Conservation (phyloP, 768 basidiomycete species). For the Jaapia argillacea region DNA sequence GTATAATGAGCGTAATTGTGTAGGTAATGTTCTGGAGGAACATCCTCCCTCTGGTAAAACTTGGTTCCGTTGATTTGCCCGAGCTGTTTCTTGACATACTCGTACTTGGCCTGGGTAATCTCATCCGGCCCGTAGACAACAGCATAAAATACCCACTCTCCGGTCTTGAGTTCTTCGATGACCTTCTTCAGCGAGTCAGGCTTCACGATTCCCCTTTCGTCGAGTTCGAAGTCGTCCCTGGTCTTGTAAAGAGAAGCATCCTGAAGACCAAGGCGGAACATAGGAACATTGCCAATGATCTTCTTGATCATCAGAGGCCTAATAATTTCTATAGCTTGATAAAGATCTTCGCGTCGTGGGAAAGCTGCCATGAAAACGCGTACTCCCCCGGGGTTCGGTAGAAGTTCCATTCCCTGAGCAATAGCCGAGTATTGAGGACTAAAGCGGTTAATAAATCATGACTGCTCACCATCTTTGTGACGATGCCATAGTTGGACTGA, state of each 20-base stretch:
- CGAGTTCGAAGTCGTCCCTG: neutral
- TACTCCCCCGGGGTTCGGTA: neutral
- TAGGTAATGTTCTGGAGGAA: neutral
- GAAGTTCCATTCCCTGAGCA: neutral
- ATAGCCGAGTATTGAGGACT: neutral
- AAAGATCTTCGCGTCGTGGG: neutral
- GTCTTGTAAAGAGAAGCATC: neutral
- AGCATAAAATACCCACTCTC: neutral
- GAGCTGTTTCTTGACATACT: neutral
- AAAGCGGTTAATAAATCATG: too few relatives aligned
- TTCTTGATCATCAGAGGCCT: neutral
- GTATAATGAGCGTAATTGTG: neutral
- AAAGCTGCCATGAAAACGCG: neutral
- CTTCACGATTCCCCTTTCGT: neutral
- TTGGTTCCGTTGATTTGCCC: neutral
- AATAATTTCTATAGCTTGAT: neutral
- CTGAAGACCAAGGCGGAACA: neutral
- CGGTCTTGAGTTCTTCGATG: neutral
- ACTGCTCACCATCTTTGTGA: neutral
- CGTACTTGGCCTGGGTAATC: neutral
- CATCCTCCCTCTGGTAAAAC: neutral
- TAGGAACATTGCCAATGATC: neutral
- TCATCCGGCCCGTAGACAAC: neutral
- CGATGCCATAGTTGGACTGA: neutral
- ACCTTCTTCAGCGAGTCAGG: neutral